A percentile compares a stretch with the other conserved stretches of the same genome.
These are phyloP conservation scores for Microcera coccophila DNA, from an alignment of 2,329 filamentous ascomycete genomes.

Conservation along the genomic window DNA sequence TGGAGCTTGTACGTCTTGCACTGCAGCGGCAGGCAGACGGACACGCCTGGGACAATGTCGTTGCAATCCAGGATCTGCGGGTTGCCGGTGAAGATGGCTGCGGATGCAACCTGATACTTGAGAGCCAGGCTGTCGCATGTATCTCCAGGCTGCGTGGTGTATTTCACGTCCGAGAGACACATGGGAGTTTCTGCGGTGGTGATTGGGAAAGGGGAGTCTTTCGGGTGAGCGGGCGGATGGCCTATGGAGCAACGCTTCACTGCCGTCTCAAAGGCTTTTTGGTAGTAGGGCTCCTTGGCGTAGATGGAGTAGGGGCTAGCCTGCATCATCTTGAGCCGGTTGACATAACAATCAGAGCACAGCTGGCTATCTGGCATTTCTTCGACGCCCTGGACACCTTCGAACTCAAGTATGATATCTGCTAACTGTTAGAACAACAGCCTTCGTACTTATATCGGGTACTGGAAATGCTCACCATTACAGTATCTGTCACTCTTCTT, in stretches of 20 bases:
- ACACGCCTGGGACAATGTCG: slow-evolving; percentile 6
- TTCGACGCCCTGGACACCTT: slow-evolving; percentile 3
- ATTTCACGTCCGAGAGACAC: slow-evolving; percentile 4
- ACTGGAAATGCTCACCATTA: slow-evolving; percentile 14
- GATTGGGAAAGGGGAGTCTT: not conserved
- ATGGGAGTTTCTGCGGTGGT: not conserved
- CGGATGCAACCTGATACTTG: slow-evolving; percentile 10
- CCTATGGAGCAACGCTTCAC: slow-evolving; percentile 12
- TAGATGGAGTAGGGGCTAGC: slow-evolving; percentile 20
- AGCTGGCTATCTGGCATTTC: slow-evolving; percentile 21
- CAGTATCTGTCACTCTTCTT: slow-evolving; percentile 12
- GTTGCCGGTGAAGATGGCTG: slow-evolving; percentile 16
- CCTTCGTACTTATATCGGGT: not conserved
- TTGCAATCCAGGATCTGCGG: slow-evolving; percentile 12
- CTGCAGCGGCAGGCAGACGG: slow-evolving; percentile 13
- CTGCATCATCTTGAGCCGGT: slow-evolving; percentile 24
- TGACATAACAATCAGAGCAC: slow-evolving; percentile 21
- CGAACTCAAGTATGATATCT: slow-evolving; percentile 18
- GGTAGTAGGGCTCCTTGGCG: slow-evolving; percentile 11
- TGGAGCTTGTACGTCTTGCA: slow-evolving; percentile 8
- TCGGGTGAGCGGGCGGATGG: slow-evolving; percentile 1
- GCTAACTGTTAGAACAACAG: slow-evolving; percentile 1
- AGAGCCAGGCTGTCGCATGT: slow-evolving; percentile 18
- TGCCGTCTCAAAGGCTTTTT: slow-evolving; percentile 6
- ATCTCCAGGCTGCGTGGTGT: slow-evolving; percentile 12